phyloP scores from a whole-genome alignment of 2,329 filamentous ascomycete species.

The Neonectria hederae region DNA sequence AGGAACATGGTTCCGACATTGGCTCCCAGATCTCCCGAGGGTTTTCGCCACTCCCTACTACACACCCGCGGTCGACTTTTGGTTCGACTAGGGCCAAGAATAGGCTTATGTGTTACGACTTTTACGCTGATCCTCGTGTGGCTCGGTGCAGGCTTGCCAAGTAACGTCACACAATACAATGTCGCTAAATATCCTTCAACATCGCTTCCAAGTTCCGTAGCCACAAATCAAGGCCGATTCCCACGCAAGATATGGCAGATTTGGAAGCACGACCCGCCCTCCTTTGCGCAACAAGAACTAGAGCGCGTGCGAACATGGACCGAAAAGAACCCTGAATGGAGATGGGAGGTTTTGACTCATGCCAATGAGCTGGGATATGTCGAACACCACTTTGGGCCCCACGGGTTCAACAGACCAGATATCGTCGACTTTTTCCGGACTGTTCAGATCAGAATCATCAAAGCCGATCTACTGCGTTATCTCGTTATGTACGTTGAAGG shows the following conservation, averaged over 20 bases:
- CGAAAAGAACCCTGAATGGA: slow-evolving; percentile 11
- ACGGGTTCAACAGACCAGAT: slow-evolving; percentile 9
- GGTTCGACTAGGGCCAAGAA: background rate
- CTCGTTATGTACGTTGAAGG: slow-evolving; percentile 11
- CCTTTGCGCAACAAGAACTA: background rate
- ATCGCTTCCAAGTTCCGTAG: background rate
- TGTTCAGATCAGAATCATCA: background rate
- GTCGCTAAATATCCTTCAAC: background rate
- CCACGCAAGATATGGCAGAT: slow-evolving; percentile 13
- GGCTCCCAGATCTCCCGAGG: background rate
- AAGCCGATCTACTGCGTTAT: slow-evolving; percentile 6
- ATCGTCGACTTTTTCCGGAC: slow-evolving; percentile 7
- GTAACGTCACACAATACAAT: background rate
- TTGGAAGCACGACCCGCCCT: slow-evolving; percentile 6
- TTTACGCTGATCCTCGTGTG: background rate
- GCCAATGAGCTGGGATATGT: slow-evolving; percentile 14
- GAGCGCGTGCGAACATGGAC: slow-evolving; percentile 1
- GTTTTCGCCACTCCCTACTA: background rate
- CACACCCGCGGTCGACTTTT: background rate
- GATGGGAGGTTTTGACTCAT: slow-evolving; percentile 15
- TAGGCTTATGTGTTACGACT: background rate
- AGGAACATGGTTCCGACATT: background rate
- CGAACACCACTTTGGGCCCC: slow-evolving; percentile 10
- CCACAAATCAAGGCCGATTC: background rate
- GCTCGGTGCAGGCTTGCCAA: background rate